A percentile compares a stretch with the other conserved stretches of the same genome.
These are phyloP conservation scores for Podaxis sp. DNA, from an alignment of 768 basidiomycete species.

Conservation along the genomic window DNA sequence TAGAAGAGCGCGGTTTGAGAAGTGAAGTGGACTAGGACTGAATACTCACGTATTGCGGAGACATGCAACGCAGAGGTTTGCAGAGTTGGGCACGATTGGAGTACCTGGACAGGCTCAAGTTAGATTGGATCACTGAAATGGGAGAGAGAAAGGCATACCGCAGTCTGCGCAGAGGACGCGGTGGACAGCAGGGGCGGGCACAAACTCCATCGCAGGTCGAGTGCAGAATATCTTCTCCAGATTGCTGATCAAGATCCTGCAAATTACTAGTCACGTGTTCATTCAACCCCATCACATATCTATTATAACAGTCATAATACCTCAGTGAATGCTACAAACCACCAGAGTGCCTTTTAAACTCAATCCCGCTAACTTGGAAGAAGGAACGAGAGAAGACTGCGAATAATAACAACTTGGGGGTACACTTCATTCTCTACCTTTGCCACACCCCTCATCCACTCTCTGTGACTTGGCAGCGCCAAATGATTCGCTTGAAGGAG, in stretches of 20 bases:
- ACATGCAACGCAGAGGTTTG: slow-evolving; percentile 87
- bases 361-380: no score
- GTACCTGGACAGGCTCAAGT: slow-evolving; percentile 43
- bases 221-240: not conserved
- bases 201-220: slow-evolving; percentile 63
- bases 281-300: no score
- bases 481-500: no score
- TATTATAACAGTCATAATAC: no score
- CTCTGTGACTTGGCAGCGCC: no score
- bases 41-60: slow-evolving; percentile 76
- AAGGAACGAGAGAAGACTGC: no score
- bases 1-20: slow-evolving; percentile 22
- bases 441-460: no score
- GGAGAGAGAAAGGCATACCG: slow-evolving; percentile 37
- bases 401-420: no score
- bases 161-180: slow-evolving; percentile 89
- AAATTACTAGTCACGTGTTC: slow-evolving; percentile 14
- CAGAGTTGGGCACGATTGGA: slow-evolving; percentile 87
- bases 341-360: no score
- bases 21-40: not conserved
- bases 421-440: no score
- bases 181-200: slow-evolving; percentile 69
- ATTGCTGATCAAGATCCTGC: slow-evolving; percentile 3
- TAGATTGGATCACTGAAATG: not conserved
- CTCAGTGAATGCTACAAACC: no score